phyloP scores from a whole-genome alignment of 352 stramenopile species.

The Plasmopara viticola region DNA sequence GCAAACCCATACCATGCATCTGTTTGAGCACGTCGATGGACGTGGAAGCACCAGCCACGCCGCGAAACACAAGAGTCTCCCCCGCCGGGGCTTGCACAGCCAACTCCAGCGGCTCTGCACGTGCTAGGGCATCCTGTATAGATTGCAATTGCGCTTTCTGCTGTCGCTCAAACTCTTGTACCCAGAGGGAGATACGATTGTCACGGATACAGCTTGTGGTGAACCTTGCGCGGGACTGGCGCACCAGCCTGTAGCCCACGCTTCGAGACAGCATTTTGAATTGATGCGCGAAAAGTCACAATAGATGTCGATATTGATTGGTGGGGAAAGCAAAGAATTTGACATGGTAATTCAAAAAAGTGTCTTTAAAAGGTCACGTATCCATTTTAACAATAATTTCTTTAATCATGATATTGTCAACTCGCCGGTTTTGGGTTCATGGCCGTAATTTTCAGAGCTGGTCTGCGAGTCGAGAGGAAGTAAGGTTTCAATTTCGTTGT shows the following conservation, averaged over 20 bases:
- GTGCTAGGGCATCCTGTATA: constrained; percentile 6
- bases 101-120: constrained; percentile 37
- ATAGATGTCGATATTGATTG: constrained; percentile 1
- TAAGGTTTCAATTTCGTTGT: constrained; percentile 56
- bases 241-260: constrained; percentile 13
- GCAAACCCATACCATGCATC: constrained; percentile 43
- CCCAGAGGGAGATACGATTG: constrained; percentile 44
- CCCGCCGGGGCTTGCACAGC: constrained; percentile 26
- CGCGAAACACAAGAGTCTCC: constrained; percentile 36
- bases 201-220: constrained; percentile 38
- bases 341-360: not conserved
- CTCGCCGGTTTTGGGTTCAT: not conserved
- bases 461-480: constrained; percentile 25
- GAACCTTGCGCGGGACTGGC: constrained; percentile 12
- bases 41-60: constrained; percentile 35
- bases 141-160: constrained; percentile 15
- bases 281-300: not conserved
- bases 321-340: not conserved
- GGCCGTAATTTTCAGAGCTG: constrained; percentile 30
- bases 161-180: constrained; percentile 46
- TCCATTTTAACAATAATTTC: not conserved
- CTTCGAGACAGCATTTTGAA: constrained; percentile 13
- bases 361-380: not conserved
- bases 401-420: not conserved
- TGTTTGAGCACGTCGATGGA: constrained; percentile 57